These are phyloP conservation scores for Nicotiana benthamiana DNA, from an alignment of 257 asterid species.

Conservation along the genomic window DNA sequence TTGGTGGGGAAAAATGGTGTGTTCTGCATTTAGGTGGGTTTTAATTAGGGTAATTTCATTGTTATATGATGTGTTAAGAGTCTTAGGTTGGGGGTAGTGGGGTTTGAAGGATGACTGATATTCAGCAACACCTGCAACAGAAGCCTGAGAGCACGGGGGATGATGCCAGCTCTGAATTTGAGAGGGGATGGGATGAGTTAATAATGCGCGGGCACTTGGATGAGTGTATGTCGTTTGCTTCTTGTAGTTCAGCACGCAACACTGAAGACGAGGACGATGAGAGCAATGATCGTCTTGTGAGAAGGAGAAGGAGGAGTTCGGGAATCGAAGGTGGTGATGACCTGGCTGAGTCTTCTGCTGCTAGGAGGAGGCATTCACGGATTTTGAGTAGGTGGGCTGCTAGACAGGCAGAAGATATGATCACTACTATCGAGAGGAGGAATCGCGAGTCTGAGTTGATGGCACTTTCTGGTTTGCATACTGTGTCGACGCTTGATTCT, in stretches of 20 bases:
- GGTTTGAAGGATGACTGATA: conserved; percentile 49
- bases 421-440: conserved; percentile 80
- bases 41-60: neutral
- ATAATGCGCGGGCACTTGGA: conserved; percentile 78
- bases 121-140: conserved; percentile 67
- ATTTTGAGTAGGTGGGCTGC: conserved; percentile 82
- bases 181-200: conserved; percentile 85
- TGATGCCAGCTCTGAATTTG: conserved; percentile 57
- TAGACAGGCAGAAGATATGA: conserved; percentile 84
- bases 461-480: conserved; percentile 85
- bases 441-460: conserved; percentile 78
- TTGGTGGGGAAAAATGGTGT: conserved; percentile 19
- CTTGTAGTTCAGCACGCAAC: conserved; percentile 65
- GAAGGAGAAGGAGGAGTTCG: conserved; percentile 70
- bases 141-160: conserved; percentile 72
- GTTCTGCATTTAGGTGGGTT: neutral
- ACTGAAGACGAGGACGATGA: conserved; percentile 74
- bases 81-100: conserved; percentile 5
- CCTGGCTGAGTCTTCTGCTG: conserved; percentile 92
- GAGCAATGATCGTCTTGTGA: conserved; percentile 46
- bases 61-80: neutral
- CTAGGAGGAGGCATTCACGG: conserved; percentile 77
- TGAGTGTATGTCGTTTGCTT: conserved; percentile 73
- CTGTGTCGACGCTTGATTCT: conserved; percentile 82
- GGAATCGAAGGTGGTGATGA: conserved; percentile 89